These are phyloP conservation scores for Cyclocybe cylindracea DNA, from an alignment of 768 basidiomycete genomes.

Conservation along the genomic window DNA sequence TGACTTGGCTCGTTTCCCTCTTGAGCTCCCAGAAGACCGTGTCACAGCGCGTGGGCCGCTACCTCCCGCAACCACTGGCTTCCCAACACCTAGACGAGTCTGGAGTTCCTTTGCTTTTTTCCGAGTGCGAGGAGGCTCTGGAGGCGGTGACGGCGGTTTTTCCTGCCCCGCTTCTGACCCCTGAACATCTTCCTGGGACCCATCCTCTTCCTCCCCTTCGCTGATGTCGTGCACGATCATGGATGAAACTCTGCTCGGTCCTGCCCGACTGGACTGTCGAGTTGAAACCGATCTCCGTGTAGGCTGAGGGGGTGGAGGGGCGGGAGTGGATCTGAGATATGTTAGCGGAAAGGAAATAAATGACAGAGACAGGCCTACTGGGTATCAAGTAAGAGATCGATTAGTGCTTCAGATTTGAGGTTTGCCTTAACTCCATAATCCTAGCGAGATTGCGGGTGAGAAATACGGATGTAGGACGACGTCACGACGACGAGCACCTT, in stretches of 20 bases:
- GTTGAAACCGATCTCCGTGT: slow-evolving; percentile 36
- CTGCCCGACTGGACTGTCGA: slow-evolving; percentile 36
- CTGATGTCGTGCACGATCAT: slow-evolving; percentile 51
- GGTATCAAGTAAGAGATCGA: slow-evolving; percentile 69
- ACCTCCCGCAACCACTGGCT: slow-evolving; percentile 67
- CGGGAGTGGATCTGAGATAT: background rate
- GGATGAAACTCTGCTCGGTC: slow-evolving; percentile 43
- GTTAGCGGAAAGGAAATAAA: no score
- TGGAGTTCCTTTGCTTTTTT: slow-evolving; percentile 72
- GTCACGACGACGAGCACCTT: slow-evolving; percentile 44
- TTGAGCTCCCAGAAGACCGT: slow-evolving; percentile 53
- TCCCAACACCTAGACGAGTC: slow-evolving; percentile 68
- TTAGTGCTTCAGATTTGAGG: slow-evolving; percentile 77
- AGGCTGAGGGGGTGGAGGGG: slow-evolving; percentile 29
- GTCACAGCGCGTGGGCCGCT: slow-evolving; percentile 66
- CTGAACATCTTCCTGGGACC: slow-evolving; percentile 20
- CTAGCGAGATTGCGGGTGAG: slow-evolving; percentile 34
- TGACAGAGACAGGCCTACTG: slow-evolving; percentile 32
- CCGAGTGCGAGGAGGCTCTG: slow-evolving; percentile 44
- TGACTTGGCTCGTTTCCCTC: slow-evolving; percentile 48
- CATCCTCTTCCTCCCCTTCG: slow-evolving; percentile 44
- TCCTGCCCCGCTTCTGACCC: slow-evolving; percentile 21
- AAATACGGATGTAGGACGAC: background rate
- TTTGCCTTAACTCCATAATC: slow-evolving; percentile 83
- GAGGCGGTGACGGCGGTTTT: slow-evolving; percentile 6